phyloP scores from a whole-genome alignment of 2,329 filamentous ascomycete species.

The Fusarium sacchari region DNA sequence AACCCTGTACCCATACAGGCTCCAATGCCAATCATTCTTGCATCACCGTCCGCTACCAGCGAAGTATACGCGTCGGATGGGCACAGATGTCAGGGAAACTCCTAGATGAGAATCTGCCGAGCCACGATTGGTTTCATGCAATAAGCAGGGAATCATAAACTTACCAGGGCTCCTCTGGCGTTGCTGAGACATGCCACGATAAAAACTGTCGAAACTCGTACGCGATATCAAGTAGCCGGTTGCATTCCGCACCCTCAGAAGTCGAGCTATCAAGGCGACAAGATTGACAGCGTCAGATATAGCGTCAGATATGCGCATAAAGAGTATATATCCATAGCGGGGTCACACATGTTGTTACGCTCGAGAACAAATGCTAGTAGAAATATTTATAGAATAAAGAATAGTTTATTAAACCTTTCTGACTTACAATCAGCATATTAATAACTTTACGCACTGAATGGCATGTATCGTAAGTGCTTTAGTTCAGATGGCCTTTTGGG shows the following conservation, averaged over 20 bases:
- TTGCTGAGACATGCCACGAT: background rate
- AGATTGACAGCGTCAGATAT: too few relatives aligned
- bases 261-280: background rate
- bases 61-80: background rate
- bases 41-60: background rate
- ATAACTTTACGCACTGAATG: too few relatives aligned
- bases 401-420: too few relatives aligned
- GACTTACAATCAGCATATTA: too few relatives aligned
- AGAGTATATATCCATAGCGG: background rate
- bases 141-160: background rate
- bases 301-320: too few relatives aligned
- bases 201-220: background rate
- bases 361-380: too few relatives aligned
- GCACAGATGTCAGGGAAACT: background rate
- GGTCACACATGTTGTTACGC: background rate
- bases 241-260: background rate
- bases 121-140: background rate
- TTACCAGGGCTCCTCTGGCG: background rate
- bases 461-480: too few relatives aligned
- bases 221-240: background rate
- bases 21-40: background rate
- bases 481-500: accelerated
- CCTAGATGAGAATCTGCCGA: background rate
- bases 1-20: background rate
- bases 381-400: too few relatives aligned